Conservation (phyloP, 2,329 filamentous ascomycete species). For the Botryotinia calthae region DNA sequence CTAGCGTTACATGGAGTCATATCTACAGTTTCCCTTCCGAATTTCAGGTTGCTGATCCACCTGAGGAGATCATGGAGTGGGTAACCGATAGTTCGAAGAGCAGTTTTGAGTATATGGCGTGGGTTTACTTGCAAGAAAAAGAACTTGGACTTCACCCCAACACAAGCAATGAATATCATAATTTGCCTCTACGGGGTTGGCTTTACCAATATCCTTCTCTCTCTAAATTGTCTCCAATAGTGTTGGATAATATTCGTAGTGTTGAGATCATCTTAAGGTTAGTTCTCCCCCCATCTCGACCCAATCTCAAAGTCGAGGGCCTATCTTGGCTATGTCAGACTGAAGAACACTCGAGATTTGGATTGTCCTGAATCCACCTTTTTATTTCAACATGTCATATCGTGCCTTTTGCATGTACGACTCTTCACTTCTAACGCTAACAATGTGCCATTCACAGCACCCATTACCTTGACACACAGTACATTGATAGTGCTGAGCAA, state of each 20-base stretch:
- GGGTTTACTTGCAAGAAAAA: background rate
- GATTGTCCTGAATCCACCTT: background rate
- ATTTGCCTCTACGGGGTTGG: background rate
- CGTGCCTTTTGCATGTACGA: background rate
- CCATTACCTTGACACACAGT: background rate
- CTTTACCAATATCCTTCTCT: background rate
- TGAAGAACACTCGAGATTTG: background rate
- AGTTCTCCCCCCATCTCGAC: background rate
- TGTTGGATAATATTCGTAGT: background rate
- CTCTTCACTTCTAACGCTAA: background rate
- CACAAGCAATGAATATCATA: background rate
- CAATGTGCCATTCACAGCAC: background rate
- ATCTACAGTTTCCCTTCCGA: background rate
- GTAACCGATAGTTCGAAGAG: background rate
- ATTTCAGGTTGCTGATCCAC: background rate
- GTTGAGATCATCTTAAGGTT: background rate
- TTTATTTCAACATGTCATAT: background rate
- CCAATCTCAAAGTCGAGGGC: background rate
- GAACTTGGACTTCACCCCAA: background rate
- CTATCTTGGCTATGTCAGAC: background rate
- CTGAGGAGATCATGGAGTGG: background rate
- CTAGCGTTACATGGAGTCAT: background rate
- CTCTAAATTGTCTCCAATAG: background rate
- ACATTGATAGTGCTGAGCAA: background rate
- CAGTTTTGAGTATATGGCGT: background rate